Evolutionary conservation across 352 stramenopile species (phyloP).

Genomic region (Aphanomyces euteiches): DNA sequence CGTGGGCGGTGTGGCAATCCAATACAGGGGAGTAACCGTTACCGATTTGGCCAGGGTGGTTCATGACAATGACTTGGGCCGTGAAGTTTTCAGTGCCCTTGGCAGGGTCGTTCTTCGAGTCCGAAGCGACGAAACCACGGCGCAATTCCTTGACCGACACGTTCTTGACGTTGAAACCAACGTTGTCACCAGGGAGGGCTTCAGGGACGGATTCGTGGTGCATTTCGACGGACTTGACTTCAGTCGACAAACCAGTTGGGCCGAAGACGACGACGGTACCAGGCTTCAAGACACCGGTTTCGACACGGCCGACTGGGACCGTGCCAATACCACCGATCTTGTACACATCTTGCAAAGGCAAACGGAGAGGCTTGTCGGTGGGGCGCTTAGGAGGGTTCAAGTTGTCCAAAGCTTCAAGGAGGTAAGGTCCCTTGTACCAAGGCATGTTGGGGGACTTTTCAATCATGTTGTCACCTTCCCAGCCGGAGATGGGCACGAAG

Average conservation of each 20-base stretch:
- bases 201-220: conserved; percentile 92
- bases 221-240: conserved; percentile 96
- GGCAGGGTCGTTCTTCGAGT: conserved; percentile 92
- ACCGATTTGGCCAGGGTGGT: conserved; percentile 91
- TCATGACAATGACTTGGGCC: conserved; percentile 96
- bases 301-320: conserved; percentile 94
- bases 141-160: conserved; percentile 92
- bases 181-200: conserved; percentile 91
- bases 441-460: conserved; percentile 92
- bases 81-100: conserved; percentile 83
- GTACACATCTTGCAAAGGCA: conserved; percentile 96
- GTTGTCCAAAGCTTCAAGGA: conserved; percentile 92
- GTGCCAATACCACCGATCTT: conserved; percentile 97
- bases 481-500: conserved; percentile 97
- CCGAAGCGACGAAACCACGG: conserved; percentile 92
- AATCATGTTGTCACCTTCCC: conserved; percentile 96
- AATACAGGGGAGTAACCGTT: conserved; percentile 94
- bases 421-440: conserved; percentile 93
- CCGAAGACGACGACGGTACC: conserved; percentile 91
- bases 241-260: conserved; percentile 83
- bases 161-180: conserved; percentile 98
- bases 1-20: conserved; percentile 97
- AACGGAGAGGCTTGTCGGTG: conserved; percentile 92
- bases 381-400: conserved; percentile 89
- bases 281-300: conserved; percentile 95